Conservation (phyloP, 192 early-diverging fungal genomes). For the Paraglomus brasilianum region DNA sequence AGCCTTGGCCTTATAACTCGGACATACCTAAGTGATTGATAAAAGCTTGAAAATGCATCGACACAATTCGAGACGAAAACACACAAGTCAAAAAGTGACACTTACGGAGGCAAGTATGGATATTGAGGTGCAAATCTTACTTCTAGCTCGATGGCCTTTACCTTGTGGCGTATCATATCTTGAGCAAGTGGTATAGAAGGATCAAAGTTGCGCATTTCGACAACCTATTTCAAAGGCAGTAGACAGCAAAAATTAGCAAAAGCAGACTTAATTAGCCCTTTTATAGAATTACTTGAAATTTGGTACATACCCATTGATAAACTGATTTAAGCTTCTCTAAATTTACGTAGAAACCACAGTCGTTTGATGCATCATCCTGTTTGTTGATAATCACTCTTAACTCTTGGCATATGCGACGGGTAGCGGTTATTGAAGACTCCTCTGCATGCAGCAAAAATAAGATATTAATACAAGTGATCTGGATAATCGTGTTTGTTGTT, state of each 20-base stretch:
- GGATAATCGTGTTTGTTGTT: not conserved
- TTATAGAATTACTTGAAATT: not conserved
- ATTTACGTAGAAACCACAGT: slow-evolving; percentile 31
- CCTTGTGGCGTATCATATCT: slow-evolving; percentile 30
- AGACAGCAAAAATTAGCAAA: not conserved
- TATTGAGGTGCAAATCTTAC: slow-evolving; percentile 37
- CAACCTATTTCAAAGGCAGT: slow-evolving; percentile 8
- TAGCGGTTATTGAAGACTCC: slow-evolving; percentile 32
- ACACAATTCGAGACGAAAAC: no score
- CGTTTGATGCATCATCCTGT: slow-evolving; percentile 8
- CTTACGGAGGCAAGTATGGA: slow-evolving; percentile 36
- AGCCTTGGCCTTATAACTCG: slow-evolving; percentile 43
- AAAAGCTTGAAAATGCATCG: no score
- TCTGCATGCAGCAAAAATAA: slow-evolving; percentile 6
- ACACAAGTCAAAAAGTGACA: not conserved
- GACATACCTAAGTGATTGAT: slow-evolving; percentile 32
- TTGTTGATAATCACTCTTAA: slow-evolving; percentile 19
- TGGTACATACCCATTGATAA: slow-evolving; percentile 33
- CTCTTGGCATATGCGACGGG: slow-evolving; percentile 32
- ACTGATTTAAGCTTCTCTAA: slow-evolving; percentile 20
- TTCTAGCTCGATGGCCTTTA: slow-evolving; percentile 36
- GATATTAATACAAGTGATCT: not conserved
- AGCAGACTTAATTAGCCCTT: not conserved
- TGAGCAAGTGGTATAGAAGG: slow-evolving; percentile 27
- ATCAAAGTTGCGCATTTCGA: slow-evolving; percentile 35